Conservation (phyloP, 108 stramenopile species). For the Conticribra guillardii region DNA sequence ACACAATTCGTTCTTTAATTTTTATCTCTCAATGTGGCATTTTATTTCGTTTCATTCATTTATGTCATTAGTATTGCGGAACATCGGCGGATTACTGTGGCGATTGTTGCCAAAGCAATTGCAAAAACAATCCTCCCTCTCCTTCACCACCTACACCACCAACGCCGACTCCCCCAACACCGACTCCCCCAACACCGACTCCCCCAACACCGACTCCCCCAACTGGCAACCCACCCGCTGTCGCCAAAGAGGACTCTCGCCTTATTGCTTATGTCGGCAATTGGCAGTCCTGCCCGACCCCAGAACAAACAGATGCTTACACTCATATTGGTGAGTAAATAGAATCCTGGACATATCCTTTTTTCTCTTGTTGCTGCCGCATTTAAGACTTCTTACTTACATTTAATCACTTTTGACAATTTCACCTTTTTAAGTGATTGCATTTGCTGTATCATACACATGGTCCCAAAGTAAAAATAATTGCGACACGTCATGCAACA, state of each 20-base stretch:
- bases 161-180: conserved; percentile 15
- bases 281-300: conserved; percentile 54
- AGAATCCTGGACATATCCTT: too few species aligned
- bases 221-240: neutral
- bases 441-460: conserved; percentile 51
- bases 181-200: conserved; percentile 16
- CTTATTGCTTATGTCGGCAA: conserved; percentile 58
- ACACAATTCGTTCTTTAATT: neutral
- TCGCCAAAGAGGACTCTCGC: conserved; percentile 23
- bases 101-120: conserved; percentile 6
- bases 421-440: conserved; percentile 23
- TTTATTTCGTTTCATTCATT: neutral
- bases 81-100: conserved; percentile 1
- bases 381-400: neutral
- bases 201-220: conserved; percentile 19
- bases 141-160: conserved; percentile 21
- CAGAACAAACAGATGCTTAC: conserved; percentile 39
- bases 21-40: neutral
- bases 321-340: conserved; percentile 30
- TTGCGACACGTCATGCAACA: conserved; percentile 41
- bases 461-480: conserved; percentile 40
- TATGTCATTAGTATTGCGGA: conserved; percentile 13
- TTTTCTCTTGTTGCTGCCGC: too few species aligned
- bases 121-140: neutral
- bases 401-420: neutral